phyloP scores from a whole-genome alignment of 352 stramenopile genomes.

The Globisporangium orthogonon region DNA sequence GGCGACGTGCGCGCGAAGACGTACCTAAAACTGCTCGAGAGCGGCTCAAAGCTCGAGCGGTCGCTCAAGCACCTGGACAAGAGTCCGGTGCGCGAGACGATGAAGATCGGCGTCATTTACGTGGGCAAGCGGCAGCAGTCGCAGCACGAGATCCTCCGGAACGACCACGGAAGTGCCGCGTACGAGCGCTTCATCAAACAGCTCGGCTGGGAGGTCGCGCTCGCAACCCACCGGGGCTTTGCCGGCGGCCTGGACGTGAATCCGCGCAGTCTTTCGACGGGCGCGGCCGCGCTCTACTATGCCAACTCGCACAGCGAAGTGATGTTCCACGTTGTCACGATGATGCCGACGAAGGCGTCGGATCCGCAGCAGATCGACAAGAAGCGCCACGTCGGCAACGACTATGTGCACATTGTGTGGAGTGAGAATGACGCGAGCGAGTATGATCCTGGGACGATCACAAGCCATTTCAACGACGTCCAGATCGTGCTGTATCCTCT shows the following conservation, averaged over 20 bases:
- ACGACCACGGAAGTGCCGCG: constrained; percentile 50
- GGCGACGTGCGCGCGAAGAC: constrained; percentile 48
- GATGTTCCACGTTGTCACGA: constrained; percentile 86
- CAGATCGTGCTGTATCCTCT: constrained; percentile 84
- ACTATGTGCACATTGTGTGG: constrained; percentile 87
- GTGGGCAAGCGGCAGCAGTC: constrained; percentile 65
- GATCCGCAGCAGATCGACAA: constrained; percentile 87
- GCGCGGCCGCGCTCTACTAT: constrained; percentile 66
- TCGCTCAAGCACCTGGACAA: constrained; percentile 83
- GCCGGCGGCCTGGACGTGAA: constrained; percentile 73
- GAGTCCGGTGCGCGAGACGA: constrained; percentile 82
- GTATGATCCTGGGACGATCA: constrained; percentile 84
- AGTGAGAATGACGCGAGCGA: constrained; percentile 71
- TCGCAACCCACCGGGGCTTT: constrained; percentile 68
- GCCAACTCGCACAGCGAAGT: constrained; percentile 79
- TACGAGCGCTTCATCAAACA: constrained; percentile 74
- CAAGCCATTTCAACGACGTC: constrained; percentile 86
- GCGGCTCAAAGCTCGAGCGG: constrained; percentile 66
- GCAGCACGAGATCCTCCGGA: constrained; percentile 78
- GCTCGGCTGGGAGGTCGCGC: constrained; percentile 72
- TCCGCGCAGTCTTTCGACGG: constrained; percentile 77
- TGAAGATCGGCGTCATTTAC: constrained; percentile 88
- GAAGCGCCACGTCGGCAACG: constrained; percentile 85
- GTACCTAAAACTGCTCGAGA: constrained; percentile 63
- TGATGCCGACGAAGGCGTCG: constrained; percentile 76